Evolutionary conservation across 805 yeast species (phyloP).

Genomic region (Barnettozyma vustinii): DNA sequence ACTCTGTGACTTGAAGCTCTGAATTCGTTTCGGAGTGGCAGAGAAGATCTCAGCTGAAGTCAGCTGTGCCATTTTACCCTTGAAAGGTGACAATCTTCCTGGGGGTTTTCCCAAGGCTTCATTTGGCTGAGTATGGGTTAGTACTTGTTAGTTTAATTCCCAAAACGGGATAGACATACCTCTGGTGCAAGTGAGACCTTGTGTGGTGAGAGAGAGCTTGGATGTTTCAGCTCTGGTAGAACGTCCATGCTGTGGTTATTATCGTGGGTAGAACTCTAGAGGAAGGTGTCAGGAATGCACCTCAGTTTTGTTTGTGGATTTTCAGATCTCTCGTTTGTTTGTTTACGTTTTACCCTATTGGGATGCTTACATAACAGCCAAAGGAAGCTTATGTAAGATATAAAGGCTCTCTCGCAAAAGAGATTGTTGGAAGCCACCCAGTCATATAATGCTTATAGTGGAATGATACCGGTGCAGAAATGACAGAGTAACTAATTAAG

Average conservation of each 20-base stretch:
- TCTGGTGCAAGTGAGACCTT: slow-evolving; percentile 9
- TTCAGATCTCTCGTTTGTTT: slow-evolving; percentile 4
- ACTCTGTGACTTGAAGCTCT: slow-evolving; percentile 23
- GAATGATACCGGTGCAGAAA: no score
- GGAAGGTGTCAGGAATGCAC: not conserved
- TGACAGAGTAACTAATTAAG: no score
- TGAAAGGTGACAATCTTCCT: slow-evolving; percentile 23
- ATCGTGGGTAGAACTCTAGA: not conserved
- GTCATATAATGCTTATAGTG: no score
- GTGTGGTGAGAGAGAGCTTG: not conserved
- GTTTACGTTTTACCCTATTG: slow-evolving; percentile 10
- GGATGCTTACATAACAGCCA: not conserved
- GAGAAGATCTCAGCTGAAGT: slow-evolving; percentile 17
- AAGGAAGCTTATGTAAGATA: no score
- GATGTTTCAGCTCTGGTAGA: slow-evolving; percentile 1
- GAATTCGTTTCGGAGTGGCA: slow-evolving; percentile 27
- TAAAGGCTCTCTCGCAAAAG: no score
- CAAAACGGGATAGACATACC: not conserved
- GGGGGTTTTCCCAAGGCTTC: slow-evolving; percentile 18
- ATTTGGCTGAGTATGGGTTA: slow-evolving; percentile 2
- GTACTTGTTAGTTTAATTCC: not conserved
- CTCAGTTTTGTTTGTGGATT: slow-evolving; percentile 2
- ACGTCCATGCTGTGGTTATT: not conserved
- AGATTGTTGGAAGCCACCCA: no score
- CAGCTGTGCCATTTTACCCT: slow-evolving; percentile 14